These are phyloP conservation scores for Xylariaceae sp. DNA, from an alignment of 2,329 filamentous ascomycete species.

Conservation along the genomic window DNA sequence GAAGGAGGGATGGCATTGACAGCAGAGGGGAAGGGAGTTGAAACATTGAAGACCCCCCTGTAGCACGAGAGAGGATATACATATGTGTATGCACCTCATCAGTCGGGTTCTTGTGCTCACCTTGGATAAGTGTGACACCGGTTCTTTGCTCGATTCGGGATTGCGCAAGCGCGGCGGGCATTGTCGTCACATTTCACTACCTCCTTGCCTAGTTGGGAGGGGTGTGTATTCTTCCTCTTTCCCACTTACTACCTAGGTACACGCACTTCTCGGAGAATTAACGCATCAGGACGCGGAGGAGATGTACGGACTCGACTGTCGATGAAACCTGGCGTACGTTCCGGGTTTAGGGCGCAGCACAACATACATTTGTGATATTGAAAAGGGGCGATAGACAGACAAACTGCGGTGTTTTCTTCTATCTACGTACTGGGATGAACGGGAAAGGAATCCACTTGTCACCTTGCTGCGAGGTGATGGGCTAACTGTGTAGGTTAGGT, in stretches of 20 bases:
- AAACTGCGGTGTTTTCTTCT: too few relatives aligned
- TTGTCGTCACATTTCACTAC: slow-evolving; percentile 2
- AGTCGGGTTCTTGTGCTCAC: neutral
- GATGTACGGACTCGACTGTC: slow-evolving; percentile 6
- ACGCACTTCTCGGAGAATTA: slow-evolving; percentile 11
- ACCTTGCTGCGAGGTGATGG: neutral
- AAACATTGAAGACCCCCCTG: neutral
- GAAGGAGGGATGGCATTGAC: too few relatives aligned
- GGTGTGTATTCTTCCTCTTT: too few relatives aligned
- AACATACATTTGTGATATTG: slow-evolving; percentile 3
- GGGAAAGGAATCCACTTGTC: slow-evolving; percentile 2
- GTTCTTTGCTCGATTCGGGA: too few relatives aligned
- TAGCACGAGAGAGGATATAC: too few relatives aligned
- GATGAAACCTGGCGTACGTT: neutral
- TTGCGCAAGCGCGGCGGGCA: too few relatives aligned
- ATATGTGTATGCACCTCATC: neutral
- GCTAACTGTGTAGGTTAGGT: too few relatives aligned
- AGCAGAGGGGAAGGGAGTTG: neutral
- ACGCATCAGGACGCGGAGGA: slow-evolving; percentile 5
- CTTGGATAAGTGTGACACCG: too few relatives aligned
- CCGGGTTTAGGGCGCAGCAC: slow-evolving; percentile 6
- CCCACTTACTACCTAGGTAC: too few relatives aligned
- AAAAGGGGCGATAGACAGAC: neutral
- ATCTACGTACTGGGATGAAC: too few relatives aligned
- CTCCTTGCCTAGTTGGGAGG: slow-evolving; percentile 7